A percentile compares a stretch with the other conserved stretches of the same genome.
These are phyloP conservation scores for Penicillium decumbens DNA, from an alignment of 2,329 filamentous ascomycete genomes.

Conservation along the genomic window DNA sequence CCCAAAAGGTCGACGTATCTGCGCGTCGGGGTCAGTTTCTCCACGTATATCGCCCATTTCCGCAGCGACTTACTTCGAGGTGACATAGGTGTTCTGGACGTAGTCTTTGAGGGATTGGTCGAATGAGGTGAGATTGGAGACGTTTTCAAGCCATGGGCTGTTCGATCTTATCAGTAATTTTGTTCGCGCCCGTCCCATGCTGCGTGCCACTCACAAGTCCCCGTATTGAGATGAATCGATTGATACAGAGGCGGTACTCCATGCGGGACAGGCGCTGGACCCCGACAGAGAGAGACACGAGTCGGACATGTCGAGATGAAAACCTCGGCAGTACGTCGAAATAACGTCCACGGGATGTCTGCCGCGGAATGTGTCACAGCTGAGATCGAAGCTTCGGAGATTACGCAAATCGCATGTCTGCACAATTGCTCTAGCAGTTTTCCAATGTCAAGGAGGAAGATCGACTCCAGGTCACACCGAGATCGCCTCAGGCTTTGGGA, in stretches of 20 bases:
- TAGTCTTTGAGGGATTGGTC: conserved; percentile 69
- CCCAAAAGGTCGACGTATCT: conserved; percentile 81
- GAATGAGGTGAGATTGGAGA: conserved; percentile 71
- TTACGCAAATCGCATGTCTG: conserved; percentile 13
- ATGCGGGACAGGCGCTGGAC: conserved; percentile 68
- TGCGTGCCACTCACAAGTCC: conserved; percentile 56
- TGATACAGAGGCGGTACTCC: conserved; percentile 66
- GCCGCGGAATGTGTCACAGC: conserved; percentile 19
- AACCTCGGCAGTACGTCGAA: conserved; percentile 14
- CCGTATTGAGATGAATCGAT: conserved; percentile 55
- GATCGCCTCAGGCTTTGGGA: conserved; percentile 9
- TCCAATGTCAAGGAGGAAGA: not conserved
- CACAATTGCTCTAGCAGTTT: conserved; percentile 2
- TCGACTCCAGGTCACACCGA: conserved; percentile 14
- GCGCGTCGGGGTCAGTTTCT: conserved; percentile 13
- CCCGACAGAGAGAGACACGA: conserved; percentile 64
- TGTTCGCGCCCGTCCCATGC: not conserved
- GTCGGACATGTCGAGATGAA: conserved; percentile 33
- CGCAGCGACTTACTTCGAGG: conserved; percentile 61
- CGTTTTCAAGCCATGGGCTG: conserved; percentile 80
- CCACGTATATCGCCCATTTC: not conserved
- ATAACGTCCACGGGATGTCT: not conserved
- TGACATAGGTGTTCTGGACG: conserved; percentile 68
- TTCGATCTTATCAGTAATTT: conserved; percentile 22
- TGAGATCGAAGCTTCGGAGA: conserved; percentile 1